Percentiles rank a stretch among this genome's conserved stretches.
These are phyloP conservation scores for Solanum bukasovii DNA, from an alignment of 257 asterid species.

Conservation along the genomic window DNA sequence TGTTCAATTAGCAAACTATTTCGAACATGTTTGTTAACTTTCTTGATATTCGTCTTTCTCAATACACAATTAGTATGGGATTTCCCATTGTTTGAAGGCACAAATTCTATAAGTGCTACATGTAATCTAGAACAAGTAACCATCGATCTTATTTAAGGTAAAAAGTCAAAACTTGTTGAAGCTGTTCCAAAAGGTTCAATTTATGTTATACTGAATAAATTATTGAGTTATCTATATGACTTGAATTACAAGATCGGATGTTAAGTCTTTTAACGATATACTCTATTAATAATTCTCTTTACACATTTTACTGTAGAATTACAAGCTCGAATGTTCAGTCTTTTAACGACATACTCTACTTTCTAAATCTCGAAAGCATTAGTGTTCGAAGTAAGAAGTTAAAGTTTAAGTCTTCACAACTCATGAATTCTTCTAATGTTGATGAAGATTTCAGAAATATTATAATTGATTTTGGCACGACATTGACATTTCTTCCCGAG, in stretches of 20 bases:
- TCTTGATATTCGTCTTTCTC: background rate
- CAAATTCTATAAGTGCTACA: background rate
- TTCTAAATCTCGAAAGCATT: constrained; percentile 24
- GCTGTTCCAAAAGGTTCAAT: too few species aligned
- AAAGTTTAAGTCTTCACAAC: background rate
- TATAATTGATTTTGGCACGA: constrained; percentile 54
- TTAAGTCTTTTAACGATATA: too few species aligned
- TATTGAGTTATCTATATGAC: too few species aligned
- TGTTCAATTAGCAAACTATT: background rate
- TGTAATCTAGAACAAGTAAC: background rate
- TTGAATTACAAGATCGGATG: too few species aligned
- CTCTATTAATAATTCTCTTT: too few species aligned
- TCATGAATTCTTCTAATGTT: background rate
- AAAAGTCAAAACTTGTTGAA: too few species aligned
- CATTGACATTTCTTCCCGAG: constrained; percentile 5
- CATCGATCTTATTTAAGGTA: background rate
- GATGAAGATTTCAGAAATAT: constrained; percentile 18
- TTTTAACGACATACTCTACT: constrained; percentile 16
- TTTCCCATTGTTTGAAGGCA: background rate
- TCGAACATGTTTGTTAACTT: background rate
- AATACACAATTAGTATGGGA: background rate
- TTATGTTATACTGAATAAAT: too few species aligned
- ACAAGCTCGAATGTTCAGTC: too few species aligned
- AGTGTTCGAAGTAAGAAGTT: constrained; percentile 11
- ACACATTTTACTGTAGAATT: too few species aligned